A percentile compares a stretch with the other conserved stretches of the same genome.
Conservation (phyloP, 805 yeast species). For the Ogataea glucozyma region DNA sequence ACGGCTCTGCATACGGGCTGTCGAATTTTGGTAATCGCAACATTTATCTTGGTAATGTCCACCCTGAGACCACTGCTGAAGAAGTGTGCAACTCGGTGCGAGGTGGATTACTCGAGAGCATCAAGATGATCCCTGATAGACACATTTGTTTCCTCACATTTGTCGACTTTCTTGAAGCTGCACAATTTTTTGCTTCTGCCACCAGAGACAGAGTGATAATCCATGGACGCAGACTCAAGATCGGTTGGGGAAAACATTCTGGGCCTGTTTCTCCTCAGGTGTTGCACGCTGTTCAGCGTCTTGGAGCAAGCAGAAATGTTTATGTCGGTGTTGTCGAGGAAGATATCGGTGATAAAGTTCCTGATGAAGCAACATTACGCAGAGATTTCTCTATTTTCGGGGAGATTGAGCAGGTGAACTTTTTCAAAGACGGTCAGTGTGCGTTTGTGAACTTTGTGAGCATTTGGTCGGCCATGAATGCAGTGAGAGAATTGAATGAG, state of each 20-base stretch:
- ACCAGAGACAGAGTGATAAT: constrained; percentile 55
- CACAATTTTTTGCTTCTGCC: constrained; percentile 58
- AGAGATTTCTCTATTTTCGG: constrained; percentile 66
- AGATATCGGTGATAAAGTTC: constrained; percentile 39
- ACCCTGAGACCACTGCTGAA: constrained; percentile 63
- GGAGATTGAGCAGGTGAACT: constrained; percentile 74
- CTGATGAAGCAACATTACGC: constrained; percentile 52
- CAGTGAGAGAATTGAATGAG: constrained; percentile 62
- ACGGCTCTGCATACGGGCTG: too few species aligned
- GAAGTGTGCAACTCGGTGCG: constrained; percentile 75
- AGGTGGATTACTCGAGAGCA: constrained; percentile 71
- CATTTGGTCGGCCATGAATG: constrained; percentile 61
- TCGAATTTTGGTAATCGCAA: constrained; percentile 56
- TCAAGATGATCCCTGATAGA: constrained; percentile 51
- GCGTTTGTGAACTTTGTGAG: constrained; percentile 73
- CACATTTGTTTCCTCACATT: constrained; percentile 71
- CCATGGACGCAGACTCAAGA: constrained; percentile 60
- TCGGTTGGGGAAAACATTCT: constrained; percentile 74
- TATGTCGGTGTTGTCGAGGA: constrained; percentile 63
- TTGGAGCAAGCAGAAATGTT: constrained; percentile 74
- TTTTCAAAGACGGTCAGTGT: constrained; percentile 66
- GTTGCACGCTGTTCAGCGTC: constrained; percentile 55
- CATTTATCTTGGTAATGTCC: constrained; percentile 66
- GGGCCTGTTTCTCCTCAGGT: constrained; percentile 61
- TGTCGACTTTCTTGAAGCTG: constrained; percentile 62